Evolutionary conservation across 352 stramenopile genomes (phyloP), one percentile per base, ranked within the genome.

Genomic region (Phytophthora macrochlamydospora): DNA sequence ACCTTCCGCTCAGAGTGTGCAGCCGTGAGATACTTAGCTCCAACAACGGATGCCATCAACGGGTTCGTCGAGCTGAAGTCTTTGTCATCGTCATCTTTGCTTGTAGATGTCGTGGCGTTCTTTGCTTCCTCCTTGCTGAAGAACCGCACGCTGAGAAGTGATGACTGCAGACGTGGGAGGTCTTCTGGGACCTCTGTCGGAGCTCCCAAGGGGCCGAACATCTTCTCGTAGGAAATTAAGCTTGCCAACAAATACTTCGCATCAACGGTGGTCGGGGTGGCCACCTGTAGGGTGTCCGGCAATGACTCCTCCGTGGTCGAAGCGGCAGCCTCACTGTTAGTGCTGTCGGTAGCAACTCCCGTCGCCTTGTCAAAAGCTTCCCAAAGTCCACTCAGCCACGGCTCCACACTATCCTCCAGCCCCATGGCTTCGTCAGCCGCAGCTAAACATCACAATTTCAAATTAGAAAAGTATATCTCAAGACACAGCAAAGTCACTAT

Each of bases 351-450:
- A 9, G 8, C 43, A 49, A 49, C 46, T 4, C 73, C 75, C 31
- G 43, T 64, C 3, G 80, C 78, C 52, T 77, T 73, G 40, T 78
- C 56, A 57, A 87, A 87, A 13, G 79, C 79, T 2, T 37, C 32
- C 78, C 79, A 93, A 1, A 96, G 68, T 1, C 72, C 71, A 18
- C 77, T 79, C 5, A 90, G 60, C 93, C 93, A 99, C 24, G 91
- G 90, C 62, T 99, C 95, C 9, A 99, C 96, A n/a, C 84, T 82
- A 49, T 97, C 89, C 75, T 98, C 95, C 51, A 98, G 81, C 0
- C 95, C 95, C 33, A 96, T 96, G 0, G 86, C 96, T 78, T 99
- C 97, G 63, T 99, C 97, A 5, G 92, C 93, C 62, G 85, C 95
- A 4, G 65, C 83, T 76, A 86, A 50, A 37, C 28, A 66, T 0